Conservation (phyloP, 805 yeast genomes). For the Yamadazyma akitaensis region DNA sequence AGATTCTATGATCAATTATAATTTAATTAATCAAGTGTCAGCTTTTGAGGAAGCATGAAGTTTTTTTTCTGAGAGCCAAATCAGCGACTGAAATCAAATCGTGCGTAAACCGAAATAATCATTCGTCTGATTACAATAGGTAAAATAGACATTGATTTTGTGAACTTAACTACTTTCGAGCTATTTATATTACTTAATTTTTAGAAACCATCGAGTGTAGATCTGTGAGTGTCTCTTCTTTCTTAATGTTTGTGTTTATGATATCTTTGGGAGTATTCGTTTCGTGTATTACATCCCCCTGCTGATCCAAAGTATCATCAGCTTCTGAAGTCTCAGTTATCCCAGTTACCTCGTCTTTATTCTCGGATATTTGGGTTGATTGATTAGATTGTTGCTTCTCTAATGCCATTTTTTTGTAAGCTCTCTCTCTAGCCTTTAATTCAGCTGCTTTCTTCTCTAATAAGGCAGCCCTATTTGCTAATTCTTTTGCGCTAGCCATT, state of each 20-base stretch:
- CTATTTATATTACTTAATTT: neutral
- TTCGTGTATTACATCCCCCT: neutral
- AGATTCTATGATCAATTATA: neutral
- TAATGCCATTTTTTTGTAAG: conserved; percentile 42
- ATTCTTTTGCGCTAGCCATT: conserved; percentile 70
- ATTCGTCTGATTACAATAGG: neutral
- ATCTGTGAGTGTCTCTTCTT: conserved; percentile 55
- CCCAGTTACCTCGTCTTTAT: conserved; percentile 1
- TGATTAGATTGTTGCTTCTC: conserved; percentile 13
- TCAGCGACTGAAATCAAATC: conserved; percentile 5
- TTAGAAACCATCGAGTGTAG: conserved; percentile 36
- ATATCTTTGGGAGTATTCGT: conserved; percentile 1
- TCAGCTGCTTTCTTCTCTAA: conserved; percentile 73
- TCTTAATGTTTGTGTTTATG: conserved; percentile 22
- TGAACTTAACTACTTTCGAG: neutral
- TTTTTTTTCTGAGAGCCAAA: neutral
- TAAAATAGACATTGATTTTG: neutral
- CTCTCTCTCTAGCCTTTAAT: conserved; percentile 62
- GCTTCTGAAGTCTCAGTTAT: conserved; percentile 2
- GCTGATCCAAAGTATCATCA: conserved; percentile 1
- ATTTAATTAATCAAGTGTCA: neutral
- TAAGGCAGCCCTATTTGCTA: conserved; percentile 70
- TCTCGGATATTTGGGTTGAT: neutral
- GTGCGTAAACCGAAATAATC: neutral
- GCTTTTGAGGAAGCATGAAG: neutral